These are phyloP conservation scores for Prunus dulcis DNA, from an alignment of 306 rosid genomes.

Conservation along the genomic window DNA sequence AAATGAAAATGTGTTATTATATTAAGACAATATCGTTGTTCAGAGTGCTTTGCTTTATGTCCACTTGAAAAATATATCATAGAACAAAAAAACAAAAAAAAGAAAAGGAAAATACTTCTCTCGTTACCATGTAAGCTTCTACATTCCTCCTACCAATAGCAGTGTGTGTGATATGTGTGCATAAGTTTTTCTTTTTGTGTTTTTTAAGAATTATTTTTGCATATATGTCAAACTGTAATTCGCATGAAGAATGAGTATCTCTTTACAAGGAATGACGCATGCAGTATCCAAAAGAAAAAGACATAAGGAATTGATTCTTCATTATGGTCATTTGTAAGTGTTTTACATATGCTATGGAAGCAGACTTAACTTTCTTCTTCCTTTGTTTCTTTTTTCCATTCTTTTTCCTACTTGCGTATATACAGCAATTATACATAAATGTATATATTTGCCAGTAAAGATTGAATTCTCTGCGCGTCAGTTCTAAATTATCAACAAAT, in stretches of 20 bases:
- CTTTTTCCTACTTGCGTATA: neutral
- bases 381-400: neutral
- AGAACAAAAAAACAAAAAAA: neutral
- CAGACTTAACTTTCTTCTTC: neutral
- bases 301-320: neutral
- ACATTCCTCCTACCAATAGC: too few relatives aligned
- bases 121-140: too few relatives aligned
- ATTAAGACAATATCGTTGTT: slow-evolving; percentile 9
- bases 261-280: too few relatives aligned
- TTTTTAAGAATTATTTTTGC: too few relatives aligned
- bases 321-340: neutral
- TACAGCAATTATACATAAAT: neutral
- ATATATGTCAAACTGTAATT: too few relatives aligned
- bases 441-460: neutral
- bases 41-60: slow-evolving; percentile 20
- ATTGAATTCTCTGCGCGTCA: neutral
- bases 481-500: neutral
- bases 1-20: slow-evolving; percentile 26
- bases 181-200: too few relatives aligned
- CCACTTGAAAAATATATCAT: slow-evolving; percentile 14
- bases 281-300: neutral
- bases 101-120: neutral
- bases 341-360: neutral
- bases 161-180: too few relatives aligned
- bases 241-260: too few relatives aligned